phyloP scores from a whole-genome alignment of 1,284 basidiomycete genomes.

The Heterobasidion occidentale region DNA sequence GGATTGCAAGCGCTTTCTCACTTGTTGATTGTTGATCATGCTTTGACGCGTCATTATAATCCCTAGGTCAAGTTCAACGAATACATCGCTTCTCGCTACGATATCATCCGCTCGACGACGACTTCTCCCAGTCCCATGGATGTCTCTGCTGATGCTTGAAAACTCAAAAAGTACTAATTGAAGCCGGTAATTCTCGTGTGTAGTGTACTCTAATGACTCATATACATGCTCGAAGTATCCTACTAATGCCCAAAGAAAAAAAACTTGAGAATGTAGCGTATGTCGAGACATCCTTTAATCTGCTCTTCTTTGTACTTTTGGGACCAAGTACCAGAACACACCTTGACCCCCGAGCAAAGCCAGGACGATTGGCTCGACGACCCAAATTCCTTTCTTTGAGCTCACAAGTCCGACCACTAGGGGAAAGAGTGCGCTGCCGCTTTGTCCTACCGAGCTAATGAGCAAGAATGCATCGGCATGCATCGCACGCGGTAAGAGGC shows the following conservation, averaged over 20 bases:
- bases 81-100: background rate
- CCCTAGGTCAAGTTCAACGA: background rate
- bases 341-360: constrained; percentile 20
- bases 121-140: background rate
- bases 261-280: too few species aligned
- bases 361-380: constrained; percentile 22
- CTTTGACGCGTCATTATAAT: background rate
- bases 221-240: too few species aligned
- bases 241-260: too few species aligned
- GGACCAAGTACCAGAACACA: constrained; percentile 19
- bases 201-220: too few species aligned
- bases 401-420: constrained; percentile 25
- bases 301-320: constrained; percentile 13
- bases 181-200: too few species aligned
- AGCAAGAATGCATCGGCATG: constrained; percentile 25
- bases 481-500: constrained; percentile 22
- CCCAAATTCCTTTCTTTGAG: constrained; percentile 25
- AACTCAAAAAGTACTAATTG: too few species aligned
- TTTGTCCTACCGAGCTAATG: constrained; percentile 25
- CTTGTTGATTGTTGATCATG: too few species aligned
- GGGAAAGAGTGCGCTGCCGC: constrained; percentile 26
- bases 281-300: constrained; percentile 2
- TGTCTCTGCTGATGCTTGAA: too few species aligned
- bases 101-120: background rate
- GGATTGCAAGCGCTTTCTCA: constrained; percentile 38